These are phyloP conservation scores for Alternaria dauci DNA, from an alignment of 2,329 filamentous ascomycete species.

Conservation along the genomic window DNA sequence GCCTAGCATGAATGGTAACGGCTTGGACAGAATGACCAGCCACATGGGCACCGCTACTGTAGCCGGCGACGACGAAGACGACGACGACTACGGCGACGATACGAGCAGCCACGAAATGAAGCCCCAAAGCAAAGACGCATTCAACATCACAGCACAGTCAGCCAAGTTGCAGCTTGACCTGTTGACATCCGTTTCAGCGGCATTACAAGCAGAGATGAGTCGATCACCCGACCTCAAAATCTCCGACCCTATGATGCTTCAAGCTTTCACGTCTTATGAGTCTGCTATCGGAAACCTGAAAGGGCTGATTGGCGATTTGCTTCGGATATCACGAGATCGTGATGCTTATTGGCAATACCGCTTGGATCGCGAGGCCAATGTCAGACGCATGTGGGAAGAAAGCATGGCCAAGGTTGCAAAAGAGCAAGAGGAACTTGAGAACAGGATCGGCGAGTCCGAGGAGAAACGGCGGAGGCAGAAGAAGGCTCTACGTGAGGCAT, in stretches of 20 bases:
- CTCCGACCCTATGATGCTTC: slow-evolving; percentile 77
- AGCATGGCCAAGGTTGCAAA: slow-evolving; percentile 94
- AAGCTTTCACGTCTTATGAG: slow-evolving; percentile 86
- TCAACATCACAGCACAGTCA: slow-evolving; percentile 96
- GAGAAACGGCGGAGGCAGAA: slow-evolving; percentile 90
- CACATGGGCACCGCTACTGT: slow-evolving; percentile 59
- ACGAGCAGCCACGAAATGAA: slow-evolving; percentile 78
- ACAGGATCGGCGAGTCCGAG: slow-evolving; percentile 86
- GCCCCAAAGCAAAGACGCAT: slow-evolving; percentile 85
- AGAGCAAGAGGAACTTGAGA: slow-evolving; percentile 92
- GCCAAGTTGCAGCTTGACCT: slow-evolving; percentile 92
- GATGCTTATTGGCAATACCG: slow-evolving; percentile 98
- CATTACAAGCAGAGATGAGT: slow-evolving; percentile 74
- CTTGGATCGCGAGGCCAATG: slow-evolving; percentile 87
- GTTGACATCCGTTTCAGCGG: slow-evolving; percentile 83
- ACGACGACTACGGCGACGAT: slow-evolving; percentile 82
- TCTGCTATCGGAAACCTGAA: slow-evolving; percentile 88
- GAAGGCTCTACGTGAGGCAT: slow-evolving; percentile 83
- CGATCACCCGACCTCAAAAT: slow-evolving; percentile 75
- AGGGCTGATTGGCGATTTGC: slow-evolving; percentile 81
- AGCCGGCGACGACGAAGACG: slow-evolving; percentile 67
- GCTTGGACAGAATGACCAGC: slow-evolving; percentile 59
- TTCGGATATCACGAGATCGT: slow-evolving; percentile 91
- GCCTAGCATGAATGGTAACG: slow-evolving; percentile 64
- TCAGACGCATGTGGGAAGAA: slow-evolving; percentile 97